Percentiles rank a stretch among this genome's conserved stretches.
Evolutionary conservation across 371 early-diverging fungal species (phyloP).

Genomic region (Mucor indicus): DNA sequence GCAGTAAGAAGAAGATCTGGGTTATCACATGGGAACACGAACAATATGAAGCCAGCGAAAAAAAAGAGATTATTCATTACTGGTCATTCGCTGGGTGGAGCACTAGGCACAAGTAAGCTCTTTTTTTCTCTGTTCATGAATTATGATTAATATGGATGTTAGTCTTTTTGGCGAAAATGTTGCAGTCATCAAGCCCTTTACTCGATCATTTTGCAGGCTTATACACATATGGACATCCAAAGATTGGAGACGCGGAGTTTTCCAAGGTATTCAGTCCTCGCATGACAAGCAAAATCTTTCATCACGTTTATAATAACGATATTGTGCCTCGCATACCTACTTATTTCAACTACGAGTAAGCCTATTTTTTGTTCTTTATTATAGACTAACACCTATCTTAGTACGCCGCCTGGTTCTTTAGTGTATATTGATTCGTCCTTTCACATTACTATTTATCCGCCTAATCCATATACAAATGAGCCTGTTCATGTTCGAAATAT

Average conservation of each 20-base stretch:
- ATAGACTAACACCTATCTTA: no score
- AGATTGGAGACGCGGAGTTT: constrained; percentile 54
- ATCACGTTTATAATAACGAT: constrained; percentile 59
- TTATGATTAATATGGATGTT: not conserved
- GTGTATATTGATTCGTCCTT: constrained; percentile 58
- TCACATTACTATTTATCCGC: constrained; percentile 56
- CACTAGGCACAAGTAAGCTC: constrained; percentile 42
- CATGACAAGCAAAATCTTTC: constrained; percentile 54
- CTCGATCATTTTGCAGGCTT: constrained; percentile 54
- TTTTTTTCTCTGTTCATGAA: no score
- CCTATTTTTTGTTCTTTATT: not conserved
- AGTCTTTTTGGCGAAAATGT: constrained; percentile 61
- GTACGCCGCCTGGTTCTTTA: constrained; percentile 57
- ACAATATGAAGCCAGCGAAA: not conserved
- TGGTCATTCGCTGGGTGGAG: constrained; percentile 47
- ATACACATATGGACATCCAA: constrained; percentile 60
- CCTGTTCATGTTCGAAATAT: constrained; percentile 57
- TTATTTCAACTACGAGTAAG: constrained; percentile 18
- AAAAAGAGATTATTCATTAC: constrained; percentile 40
- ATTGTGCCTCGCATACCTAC: constrained; percentile 18
- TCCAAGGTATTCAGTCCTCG: constrained; percentile 45
- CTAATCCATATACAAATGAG: constrained; percentile 51
- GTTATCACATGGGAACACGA: constrained; percentile 9
- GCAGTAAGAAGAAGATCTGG: constrained; percentile 9
- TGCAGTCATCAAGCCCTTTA: constrained; percentile 52